Evolutionary conservation across 2,329 filamentous ascomycete species (phyloP), one percentile per base, ranked within the genome.

Genomic region (Bipolaris cookei): DNA sequence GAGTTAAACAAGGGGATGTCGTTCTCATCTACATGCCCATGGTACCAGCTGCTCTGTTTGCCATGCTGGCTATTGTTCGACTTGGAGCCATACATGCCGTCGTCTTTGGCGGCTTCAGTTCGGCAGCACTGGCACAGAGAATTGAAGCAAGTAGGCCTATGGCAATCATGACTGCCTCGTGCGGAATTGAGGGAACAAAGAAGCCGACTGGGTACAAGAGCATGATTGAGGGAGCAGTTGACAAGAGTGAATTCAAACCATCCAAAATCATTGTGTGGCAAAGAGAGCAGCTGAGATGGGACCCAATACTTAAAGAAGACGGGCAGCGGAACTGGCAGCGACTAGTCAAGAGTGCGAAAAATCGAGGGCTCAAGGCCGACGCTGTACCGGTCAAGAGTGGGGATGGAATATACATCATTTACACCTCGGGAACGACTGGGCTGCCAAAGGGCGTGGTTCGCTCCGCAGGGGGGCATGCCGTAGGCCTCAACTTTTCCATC

Each of bases 21-120:
- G 91, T 97, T 5, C 83, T 97, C 62, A 85, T 97, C 25, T 98
- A 97, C 77, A 97, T 97, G 93, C 93, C 93, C 52, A 97, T 97
- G 93, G 91, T 97, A 41, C 93, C 94, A 0, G 88, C 91, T 0
- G 90, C 92, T 1, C 75, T 97, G n/a, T 87, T 96, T 60, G 93
- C 90, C 8, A 92, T 95, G 63, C 85, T 97, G 3, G 92, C 94
- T 21, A 86, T 90, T 57, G 87, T 87, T 59, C 86, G 92, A 8
- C 82, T 97, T 0, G 94, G 93, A 10, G 94, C 92, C 14, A 87
- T 97, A 50, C 94, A 98, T 73, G 88, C 91, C 3, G 91, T 96
- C 4, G 94, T 98, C 3, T 97, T 97, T 76, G 94, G 94, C 39
- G 93, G 94, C 0, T 98, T 98, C 73, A 92, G 91, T 0, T 83